These are phyloP conservation scores for Schoenoplectus tabernaemontani DNA, from an alignment of 202 grass and related monocot genomes.

Conservation along the genomic window DNA sequence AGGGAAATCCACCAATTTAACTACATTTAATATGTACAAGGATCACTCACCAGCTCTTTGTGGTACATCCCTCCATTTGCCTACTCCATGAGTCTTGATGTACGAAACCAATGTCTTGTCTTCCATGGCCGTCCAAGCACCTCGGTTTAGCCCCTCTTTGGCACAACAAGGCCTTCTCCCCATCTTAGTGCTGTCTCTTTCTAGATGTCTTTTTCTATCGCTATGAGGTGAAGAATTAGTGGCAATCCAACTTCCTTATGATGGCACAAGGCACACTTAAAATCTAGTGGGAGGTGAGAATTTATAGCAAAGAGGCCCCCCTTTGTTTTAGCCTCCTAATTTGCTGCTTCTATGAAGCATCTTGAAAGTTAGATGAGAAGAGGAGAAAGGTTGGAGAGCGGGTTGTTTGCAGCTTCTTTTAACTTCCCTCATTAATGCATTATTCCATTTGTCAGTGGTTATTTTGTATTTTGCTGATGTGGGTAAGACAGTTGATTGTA, in stretches of 20 bases:
- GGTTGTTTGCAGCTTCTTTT: conserved; percentile 1
- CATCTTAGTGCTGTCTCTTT: conserved; percentile 25
- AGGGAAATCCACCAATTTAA: background rate
- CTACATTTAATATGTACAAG: background rate
- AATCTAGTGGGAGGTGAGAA: conserved; percentile 15
- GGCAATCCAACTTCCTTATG: background rate
- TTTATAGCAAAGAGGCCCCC: conserved; percentile 16
- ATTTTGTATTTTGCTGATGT: background rate
- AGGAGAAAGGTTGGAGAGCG: conserved; percentile 17
- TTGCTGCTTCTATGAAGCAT: conserved; percentile 12
- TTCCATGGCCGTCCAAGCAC: conserved; percentile 65
- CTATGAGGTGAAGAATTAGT: background rate
- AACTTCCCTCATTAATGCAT: background rate
- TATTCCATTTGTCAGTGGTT: background rate
- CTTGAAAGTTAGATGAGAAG: conserved; percentile 29
- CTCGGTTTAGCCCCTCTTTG: conserved; percentile 68
- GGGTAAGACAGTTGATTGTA: background rate
- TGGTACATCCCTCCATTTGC: conserved; percentile 73
- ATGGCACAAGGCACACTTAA: conserved; percentile 13
- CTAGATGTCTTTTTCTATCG: background rate
- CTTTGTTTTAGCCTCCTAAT: background rate
- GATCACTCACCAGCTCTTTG: conserved; percentile 46
- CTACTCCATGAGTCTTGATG: conserved; percentile 60
- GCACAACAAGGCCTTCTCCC: conserved; percentile 67
- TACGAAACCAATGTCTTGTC: conserved; percentile 47